Conservation (phyloP, 768 basidiomycete genomes). For the Ramaria rubella region DNA sequence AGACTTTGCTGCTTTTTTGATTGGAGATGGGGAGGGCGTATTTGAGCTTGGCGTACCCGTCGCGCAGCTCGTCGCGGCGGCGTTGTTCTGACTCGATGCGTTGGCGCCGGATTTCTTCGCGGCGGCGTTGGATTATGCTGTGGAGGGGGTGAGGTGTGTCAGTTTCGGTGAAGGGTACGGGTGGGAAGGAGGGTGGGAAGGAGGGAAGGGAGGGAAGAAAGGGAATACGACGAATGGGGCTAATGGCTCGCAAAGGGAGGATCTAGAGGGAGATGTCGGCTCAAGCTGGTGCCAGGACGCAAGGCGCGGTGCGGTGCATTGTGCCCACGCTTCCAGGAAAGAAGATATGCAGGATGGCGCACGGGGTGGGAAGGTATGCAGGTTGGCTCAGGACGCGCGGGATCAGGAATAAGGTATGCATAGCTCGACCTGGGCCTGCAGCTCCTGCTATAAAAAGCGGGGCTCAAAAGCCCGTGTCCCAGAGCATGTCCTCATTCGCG, state of each 20-base stretch:
- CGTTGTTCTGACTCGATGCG: conserved; percentile 93
- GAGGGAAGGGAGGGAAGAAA: conserved; percentile 1
- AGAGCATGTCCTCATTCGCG: no score
- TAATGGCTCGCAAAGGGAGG: conserved; percentile 55
- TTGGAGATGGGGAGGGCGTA: conserved; percentile 83
- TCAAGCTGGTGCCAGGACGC: conserved; percentile 35
- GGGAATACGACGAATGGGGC: conserved; percentile 16
- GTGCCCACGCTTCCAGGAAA: no score
- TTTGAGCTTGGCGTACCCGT: conserved; percentile 87
- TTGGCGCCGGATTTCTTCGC: conserved; percentile 86
- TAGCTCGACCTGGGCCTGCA: no score
- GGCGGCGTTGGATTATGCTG: conserved; percentile 41
- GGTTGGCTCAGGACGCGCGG: no score
- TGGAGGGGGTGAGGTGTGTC: background rate
- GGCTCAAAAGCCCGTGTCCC: no score
- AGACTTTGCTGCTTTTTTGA: conserved; percentile 92
- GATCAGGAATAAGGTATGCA: no score
- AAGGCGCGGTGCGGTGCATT: no score
- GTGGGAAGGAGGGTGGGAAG: background rate
- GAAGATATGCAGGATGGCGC: no score
- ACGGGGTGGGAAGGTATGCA: no score
- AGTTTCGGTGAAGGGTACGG: background rate
- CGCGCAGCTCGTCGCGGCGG: conserved; percentile 85
- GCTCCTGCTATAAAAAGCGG: no score
- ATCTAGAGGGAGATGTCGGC: conserved; percentile 35